Evolutionary conservation across 176 grass and related monocot genomes (phyloP).

Genomic region (Zizania latifolia): DNA sequence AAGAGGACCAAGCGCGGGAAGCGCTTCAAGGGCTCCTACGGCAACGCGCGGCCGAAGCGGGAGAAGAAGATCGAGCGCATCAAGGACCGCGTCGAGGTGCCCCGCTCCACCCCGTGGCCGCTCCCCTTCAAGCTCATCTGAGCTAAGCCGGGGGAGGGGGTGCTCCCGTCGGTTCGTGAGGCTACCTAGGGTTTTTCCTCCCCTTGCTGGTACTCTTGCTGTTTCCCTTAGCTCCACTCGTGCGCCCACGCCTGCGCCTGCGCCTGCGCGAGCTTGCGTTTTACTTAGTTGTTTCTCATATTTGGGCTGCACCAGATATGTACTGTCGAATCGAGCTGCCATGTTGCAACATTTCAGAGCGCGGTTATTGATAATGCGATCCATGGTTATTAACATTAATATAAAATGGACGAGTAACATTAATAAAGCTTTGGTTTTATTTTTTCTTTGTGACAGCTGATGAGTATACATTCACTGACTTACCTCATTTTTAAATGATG

Average conservation of each 20-base stretch:
- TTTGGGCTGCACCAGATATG: slow-evolving; percentile 9
- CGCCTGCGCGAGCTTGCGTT: background rate
- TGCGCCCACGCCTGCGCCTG: background rate
- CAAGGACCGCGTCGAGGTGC: slow-evolving; percentile 97
- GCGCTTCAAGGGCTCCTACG: slow-evolving; percentile 96
- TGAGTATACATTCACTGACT: background rate
- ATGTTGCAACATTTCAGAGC: slow-evolving; percentile 12
- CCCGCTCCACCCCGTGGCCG: slow-evolving; percentile 89
- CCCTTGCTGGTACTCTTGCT: slow-evolving; percentile 3
- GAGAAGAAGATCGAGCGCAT: slow-evolving; percentile 93
- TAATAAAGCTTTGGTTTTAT: background rate
- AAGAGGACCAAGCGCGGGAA: slow-evolving; percentile 96
- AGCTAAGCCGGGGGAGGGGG: background rate
- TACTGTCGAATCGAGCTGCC: slow-evolving; percentile 1
- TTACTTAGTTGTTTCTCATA: background rate
- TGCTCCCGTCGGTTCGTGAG: background rate
- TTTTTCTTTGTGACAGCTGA: background rate
- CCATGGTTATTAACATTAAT: background rate
- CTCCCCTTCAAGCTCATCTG: slow-evolving; percentile 97
- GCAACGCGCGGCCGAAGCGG: slow-evolving; percentile 74
- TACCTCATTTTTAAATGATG: background rate
- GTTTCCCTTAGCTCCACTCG: slow-evolving; percentile 8
- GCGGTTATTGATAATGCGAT: background rate
- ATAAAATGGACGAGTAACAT: background rate
- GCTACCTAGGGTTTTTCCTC: slow-evolving; percentile 40